Conservation (phyloP, 345 rosid species). For the Fremontodendron californicum region DNA sequence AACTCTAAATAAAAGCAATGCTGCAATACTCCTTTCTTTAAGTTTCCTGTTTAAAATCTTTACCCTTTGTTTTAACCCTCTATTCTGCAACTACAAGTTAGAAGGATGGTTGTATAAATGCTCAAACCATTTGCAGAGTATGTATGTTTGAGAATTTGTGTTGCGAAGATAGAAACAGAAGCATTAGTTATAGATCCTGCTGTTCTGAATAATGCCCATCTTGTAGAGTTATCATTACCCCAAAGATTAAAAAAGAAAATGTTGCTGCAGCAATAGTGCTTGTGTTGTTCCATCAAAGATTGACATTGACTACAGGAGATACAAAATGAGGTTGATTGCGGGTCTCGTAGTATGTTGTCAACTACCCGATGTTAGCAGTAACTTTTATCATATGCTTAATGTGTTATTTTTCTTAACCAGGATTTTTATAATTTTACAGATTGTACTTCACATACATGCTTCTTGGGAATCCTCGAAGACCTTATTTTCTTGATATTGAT, state of each 20-base stretch:
- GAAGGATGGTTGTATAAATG: not conserved
- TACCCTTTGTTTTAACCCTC: not conserved
- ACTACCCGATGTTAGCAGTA: not conserved
- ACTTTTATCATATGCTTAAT: not conserved
- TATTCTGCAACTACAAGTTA: not conserved
- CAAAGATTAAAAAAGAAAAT: not conserved
- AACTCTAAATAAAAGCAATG: not conserved
- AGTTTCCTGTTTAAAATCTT: not conserved
- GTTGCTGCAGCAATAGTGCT: not conserved
- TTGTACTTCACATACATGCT: conserved; percentile 68
- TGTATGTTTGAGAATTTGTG: not conserved
- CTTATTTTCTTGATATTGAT: conserved; percentile 78
- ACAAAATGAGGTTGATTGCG: not conserved
- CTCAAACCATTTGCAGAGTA: not conserved
- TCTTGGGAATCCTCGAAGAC: conserved; percentile 64
- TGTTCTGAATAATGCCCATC: not conserved
- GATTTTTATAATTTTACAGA: conserved; percentile 30
- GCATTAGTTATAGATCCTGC: not conserved
- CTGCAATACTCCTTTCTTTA: not conserved
- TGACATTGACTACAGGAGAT: not conserved
- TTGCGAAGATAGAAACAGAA: not conserved
- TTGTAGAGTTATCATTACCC: not conserved
- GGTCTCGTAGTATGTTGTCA: not conserved
- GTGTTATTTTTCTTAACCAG: not conserved
- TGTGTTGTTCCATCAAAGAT: not conserved